These are phyloP conservation scores for Ophiobolus disseminans DNA, from an alignment of 2,329 filamentous ascomycete species.

Conservation along the genomic window DNA sequence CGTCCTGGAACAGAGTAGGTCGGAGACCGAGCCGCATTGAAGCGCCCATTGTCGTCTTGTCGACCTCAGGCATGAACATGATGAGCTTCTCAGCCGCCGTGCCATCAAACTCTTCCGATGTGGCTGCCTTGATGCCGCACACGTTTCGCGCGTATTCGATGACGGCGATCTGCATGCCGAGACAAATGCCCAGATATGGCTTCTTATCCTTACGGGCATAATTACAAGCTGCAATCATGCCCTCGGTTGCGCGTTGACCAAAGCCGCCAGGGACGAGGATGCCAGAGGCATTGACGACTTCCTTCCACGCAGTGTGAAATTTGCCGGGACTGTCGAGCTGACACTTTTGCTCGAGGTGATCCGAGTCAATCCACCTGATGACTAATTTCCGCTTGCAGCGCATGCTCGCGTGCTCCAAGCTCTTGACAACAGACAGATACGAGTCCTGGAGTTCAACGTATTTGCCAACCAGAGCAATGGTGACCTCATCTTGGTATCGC, in stretches of 20 bases:
- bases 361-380: constrained; percentile 83
- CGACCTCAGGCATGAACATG: constrained; percentile 91
- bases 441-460: constrained; percentile 86
- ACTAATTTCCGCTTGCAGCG: constrained; percentile 79
- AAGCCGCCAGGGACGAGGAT: constrained; percentile 80
- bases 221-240: constrained; percentile 86
- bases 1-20: constrained; percentile 75
- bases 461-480: constrained; percentile 90
- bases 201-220: constrained; percentile 84
- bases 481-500: constrained; percentile 71
- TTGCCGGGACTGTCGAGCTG: constrained; percentile 69
- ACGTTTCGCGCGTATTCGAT: constrained; percentile 85
- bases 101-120: constrained; percentile 64
- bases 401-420: constrained; percentile 92
- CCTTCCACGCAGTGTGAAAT: constrained; percentile 87
- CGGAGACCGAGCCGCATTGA: constrained; percentile 86
- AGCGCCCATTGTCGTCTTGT: constrained; percentile 77
- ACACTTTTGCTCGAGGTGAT: constrained; percentile 76
- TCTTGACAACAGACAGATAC: constrained; percentile 84
- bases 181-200: constrained; percentile 87
- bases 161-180: constrained; percentile 92
- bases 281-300: constrained; percentile 73
- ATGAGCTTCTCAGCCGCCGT: constrained; percentile 73
- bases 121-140: constrained; percentile 66
- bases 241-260: constrained; percentile 80